Evolutionary conservation across 169 alveolate genomes (phyloP).

Genomic region (Cryptosporidium felis): DNA sequence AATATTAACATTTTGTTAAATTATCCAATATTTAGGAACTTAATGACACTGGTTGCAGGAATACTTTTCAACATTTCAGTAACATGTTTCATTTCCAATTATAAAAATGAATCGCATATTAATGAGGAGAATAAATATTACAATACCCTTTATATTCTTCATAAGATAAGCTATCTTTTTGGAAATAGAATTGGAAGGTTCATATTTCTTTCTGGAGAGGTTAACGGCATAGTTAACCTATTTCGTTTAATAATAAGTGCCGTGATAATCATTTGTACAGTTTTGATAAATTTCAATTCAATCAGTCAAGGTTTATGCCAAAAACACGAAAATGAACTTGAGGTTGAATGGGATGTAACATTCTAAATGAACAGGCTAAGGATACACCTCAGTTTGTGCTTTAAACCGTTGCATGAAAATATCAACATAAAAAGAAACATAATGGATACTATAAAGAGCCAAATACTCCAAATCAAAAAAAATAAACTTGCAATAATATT

Average conservation of each 20-base stretch:
- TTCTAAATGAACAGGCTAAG: background rate
- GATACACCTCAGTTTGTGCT: background rate
- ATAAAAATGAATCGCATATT: background rate
- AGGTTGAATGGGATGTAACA: constrained; percentile 49
- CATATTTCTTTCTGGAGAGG: background rate
- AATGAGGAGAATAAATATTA: background rate
- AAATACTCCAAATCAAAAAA: constrained; percentile 31
- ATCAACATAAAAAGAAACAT: background rate
- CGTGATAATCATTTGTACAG: background rate
- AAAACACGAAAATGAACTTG: background rate
- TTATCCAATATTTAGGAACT: background rate
- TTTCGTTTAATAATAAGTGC: background rate
- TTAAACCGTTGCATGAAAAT: background rate
- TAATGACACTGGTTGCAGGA: background rate
- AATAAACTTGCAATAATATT: constrained; percentile 35
- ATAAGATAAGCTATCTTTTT: background rate
- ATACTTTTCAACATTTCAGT: constrained; percentile 30
- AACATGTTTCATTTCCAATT: constrained; percentile 5
- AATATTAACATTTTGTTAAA: constrained; percentile 10
- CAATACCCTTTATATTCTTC: background rate
- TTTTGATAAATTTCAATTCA: background rate
- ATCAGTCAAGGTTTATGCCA: too few species aligned
- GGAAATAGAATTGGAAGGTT: background rate
- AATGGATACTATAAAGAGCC: constrained; percentile 1
- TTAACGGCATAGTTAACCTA: background rate